Percentiles rank a stretch among this genome's conserved stretches.
phyloP scores from a whole-genome alignment of 805 yeast species.

The Suhomyces canberraensis region DNA sequence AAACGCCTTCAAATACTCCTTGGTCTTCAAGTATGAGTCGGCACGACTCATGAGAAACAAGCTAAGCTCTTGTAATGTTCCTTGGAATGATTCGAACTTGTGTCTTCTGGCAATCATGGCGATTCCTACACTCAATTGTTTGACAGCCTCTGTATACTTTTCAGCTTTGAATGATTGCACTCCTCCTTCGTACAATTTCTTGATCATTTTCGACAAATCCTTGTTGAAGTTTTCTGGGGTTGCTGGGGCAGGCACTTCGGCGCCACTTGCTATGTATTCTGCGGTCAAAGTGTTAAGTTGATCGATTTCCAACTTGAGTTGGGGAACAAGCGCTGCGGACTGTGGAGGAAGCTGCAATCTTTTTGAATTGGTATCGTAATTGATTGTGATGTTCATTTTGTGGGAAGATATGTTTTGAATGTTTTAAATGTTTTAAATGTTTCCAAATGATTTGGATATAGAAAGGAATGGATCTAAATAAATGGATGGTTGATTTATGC shows the following conservation, averaged over 20 bases:
- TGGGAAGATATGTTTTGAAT: too few relatives aligned
- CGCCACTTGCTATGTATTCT: constrained; percentile 41
- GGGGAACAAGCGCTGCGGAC: constrained; percentile 19
- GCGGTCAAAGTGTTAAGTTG: constrained; percentile 36
- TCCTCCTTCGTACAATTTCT: constrained; percentile 64
- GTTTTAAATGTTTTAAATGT: too few relatives aligned
- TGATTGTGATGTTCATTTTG: constrained; percentile 21
- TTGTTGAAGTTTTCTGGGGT: constrained; percentile 54
- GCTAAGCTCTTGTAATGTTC: constrained; percentile 65
- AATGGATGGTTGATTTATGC: too few relatives aligned
- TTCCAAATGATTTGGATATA: too few relatives aligned
- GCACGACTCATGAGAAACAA: constrained; percentile 67
- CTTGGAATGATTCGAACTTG: constrained; percentile 71
- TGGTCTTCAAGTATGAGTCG: constrained; percentile 59
- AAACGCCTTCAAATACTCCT: constrained; percentile 55
- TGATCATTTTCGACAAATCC: constrained; percentile 55
- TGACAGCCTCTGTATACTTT: constrained; percentile 57
- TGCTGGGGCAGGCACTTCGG: constrained; percentile 54
- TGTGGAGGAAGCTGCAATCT: constrained; percentile 19
- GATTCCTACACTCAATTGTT: constrained; percentile 61
- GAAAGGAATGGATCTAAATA: too few relatives aligned
- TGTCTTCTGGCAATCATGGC: constrained; percentile 67
- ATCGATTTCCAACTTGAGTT: constrained; percentile 39
- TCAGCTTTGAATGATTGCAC: constrained; percentile 52
- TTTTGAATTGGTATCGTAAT: constrained; percentile 29